Base-by-base conservation (phyloP, 139 green algal genomes). In the Chlamydomonas applanata region DNA sequence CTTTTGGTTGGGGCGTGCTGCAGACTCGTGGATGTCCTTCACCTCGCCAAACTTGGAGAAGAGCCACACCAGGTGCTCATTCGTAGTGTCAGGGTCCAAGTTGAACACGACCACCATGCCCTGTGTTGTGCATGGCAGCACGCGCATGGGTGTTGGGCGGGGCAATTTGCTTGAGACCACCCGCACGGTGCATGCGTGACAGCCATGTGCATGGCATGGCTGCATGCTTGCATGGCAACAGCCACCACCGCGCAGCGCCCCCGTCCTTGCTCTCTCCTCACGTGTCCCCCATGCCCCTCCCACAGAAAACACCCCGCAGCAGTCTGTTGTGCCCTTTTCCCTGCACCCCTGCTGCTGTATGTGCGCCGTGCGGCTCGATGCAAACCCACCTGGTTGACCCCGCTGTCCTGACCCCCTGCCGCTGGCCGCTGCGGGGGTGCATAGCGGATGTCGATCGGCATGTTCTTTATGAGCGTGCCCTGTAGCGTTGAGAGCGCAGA, bases 11-110 rank as follows among this genome's bases (percentile, higher is more conserved):
- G 76, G 66, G 60, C 90, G 80, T 35, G 89, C 63, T 4, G 82
- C 83, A 14, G 80, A 83, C 77, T 87, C 71, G 9, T 69, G 73
- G 52, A 92, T 87, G 35, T 87, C 78, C 69, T 91, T 91, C 0
- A 98, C 86, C 22, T 97, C 91, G 1, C 95, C 95, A 71, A 93
- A 97, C 52, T 83, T 73, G n/a, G 76, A 83, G 71, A 98, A 95
- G 3, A 94, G 81, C 73, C 83, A 87, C 3, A 80, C 73, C 3
- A 97, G 77, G 73, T 98, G 83, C 34, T 93, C 83, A 52, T 90
- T 83, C 13, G 79, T 87, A 22, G 86, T 82, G 45, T 83, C 81
- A 20, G 83, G 76, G 75, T 95, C 89, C 30, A 96, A 70, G 61
- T 93, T 92, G 72, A 91, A 96, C 2, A 98, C 81, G 19, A 94